Conservation (phyloP, 2,329 filamentous ascomycete species). For the Paecilomyces niveus region DNA sequence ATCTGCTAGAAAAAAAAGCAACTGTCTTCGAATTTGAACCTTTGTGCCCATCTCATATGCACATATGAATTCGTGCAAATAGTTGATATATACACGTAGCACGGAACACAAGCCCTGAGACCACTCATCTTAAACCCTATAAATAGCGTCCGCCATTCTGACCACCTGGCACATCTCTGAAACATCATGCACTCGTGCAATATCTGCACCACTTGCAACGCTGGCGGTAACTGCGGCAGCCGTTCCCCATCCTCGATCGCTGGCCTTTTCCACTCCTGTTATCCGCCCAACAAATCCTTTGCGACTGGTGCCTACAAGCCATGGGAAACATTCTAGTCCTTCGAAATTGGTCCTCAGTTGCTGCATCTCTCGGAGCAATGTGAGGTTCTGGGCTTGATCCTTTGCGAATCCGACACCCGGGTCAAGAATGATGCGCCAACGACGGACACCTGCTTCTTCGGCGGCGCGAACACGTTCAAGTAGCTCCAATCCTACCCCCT, state of each 20-base stretch:
- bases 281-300: constrained; percentile 83
- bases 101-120: too few species aligned
- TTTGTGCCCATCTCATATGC: too few species aligned
- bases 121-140: constrained; percentile 41
- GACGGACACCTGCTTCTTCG: constrained; percentile 71
- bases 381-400: constrained; percentile 69
- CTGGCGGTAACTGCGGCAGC: constrained; percentile 81
- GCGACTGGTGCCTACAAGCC: constrained; percentile 81
- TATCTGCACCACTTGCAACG: constrained; percentile 79
- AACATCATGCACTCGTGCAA: constrained; percentile 89
- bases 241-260: constrained; percentile 73
- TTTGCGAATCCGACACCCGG: constrained; percentile 95
- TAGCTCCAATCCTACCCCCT: constrained; percentile 62
- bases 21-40: neutral
- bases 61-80: too few species aligned
- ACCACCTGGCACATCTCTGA: constrained; percentile 76
- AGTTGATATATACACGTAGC: too few species aligned
- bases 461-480: constrained; percentile 64
- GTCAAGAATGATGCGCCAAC: constrained; percentile 93
- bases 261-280: constrained; percentile 65
- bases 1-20: too few species aligned
- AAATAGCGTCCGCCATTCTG: constrained; percentile 89
- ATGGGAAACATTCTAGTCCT: constrained; percentile 59
- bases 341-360: constrained; percentile 46
- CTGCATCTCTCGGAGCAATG: constrained; percentile 62